phyloP scores from a whole-genome alignment of 306 rosid species.

The Quercus rubra region DNA sequence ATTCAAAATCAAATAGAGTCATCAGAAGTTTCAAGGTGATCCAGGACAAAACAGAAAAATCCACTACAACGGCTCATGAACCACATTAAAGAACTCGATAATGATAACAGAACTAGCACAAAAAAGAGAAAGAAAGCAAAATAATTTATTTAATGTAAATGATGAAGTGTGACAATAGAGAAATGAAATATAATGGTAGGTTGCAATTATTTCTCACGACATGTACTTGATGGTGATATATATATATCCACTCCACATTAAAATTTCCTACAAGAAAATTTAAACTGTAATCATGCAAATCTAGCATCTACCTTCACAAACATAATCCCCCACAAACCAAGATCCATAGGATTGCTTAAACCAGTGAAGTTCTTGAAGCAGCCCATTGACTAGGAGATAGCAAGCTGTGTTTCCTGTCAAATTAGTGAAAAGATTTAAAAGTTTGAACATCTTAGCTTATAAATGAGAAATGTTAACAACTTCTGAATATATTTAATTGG shows the following conservation, averaged over 20 bases:
- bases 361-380: constrained; percentile 87
- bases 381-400: constrained; percentile 59
- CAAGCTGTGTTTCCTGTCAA: constrained; percentile 57
- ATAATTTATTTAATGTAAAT: not conserved
- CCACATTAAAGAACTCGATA: not conserved
- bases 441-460: not conserved
- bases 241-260: not conserved
- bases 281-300: constrained; percentile 1
- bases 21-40: not conserved
- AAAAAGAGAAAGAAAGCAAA: not conserved
- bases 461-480: not conserved
- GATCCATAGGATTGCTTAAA: constrained; percentile 76
- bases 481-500: not conserved
- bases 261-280: not conserved
- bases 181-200: not conserved
- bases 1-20: not conserved
- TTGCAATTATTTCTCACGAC: not conserved
- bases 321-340: constrained; percentile 92
- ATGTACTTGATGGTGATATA: not conserved
- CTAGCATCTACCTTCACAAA: constrained; percentile 56
- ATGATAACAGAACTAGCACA: not conserved
- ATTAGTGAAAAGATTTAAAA: constrained; percentile 9
- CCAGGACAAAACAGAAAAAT: not conserved
- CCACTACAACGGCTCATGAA: not conserved
- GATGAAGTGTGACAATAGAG: not conserved